Percentiles rank a stretch among this genome's conserved stretches.
phyloP scores from a whole-genome alignment of 1,284 basidiomycete genomes.

The Bjerkandera adusta region DNA sequence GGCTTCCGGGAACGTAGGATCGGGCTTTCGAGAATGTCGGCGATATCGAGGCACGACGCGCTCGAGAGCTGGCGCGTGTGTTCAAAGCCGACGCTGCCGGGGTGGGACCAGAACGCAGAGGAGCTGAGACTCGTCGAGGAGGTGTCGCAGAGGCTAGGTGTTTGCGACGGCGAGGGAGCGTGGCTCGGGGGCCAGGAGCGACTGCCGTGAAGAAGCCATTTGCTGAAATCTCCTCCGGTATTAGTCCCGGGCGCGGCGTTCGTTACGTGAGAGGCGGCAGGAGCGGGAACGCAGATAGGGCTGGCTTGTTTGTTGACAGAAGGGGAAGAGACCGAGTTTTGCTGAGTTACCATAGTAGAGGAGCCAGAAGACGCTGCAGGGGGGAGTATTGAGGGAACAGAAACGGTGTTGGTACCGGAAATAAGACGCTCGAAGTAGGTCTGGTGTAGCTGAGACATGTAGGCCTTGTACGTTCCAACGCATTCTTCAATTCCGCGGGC shows the following conservation, averaged over 20 bases:
- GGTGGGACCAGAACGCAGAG: conserved; percentile 11
- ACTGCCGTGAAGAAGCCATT: conserved; percentile 16
- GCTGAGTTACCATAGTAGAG: neutral
- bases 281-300: neutral
- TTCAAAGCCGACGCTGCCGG: conserved; percentile 1
- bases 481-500: conserved; percentile 47
- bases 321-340: neutral
- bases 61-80: conserved; percentile 7
- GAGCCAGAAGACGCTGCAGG: neutral
- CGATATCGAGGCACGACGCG: conserved; percentile 19
- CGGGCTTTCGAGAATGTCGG: conserved; percentile 26
- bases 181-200: conserved; percentile 12
- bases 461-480: conserved; percentile 49
- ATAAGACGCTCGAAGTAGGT: conserved; percentile 42
- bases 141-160: conserved; percentile 15
- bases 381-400: neutral
- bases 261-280: neutral
- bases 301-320: neutral
- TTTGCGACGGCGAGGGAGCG: conserved; percentile 14
- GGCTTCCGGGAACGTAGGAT: conserved; percentile 17
- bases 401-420: neutral
- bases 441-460: conserved; percentile 48
- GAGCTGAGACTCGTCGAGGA: neutral
- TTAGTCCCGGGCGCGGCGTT: neutral
- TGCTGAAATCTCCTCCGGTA: conserved; percentile 15